Conservation (phyloP, 495 filamentous ascomycete species). For the Penicillium ochrochloron region DNA sequence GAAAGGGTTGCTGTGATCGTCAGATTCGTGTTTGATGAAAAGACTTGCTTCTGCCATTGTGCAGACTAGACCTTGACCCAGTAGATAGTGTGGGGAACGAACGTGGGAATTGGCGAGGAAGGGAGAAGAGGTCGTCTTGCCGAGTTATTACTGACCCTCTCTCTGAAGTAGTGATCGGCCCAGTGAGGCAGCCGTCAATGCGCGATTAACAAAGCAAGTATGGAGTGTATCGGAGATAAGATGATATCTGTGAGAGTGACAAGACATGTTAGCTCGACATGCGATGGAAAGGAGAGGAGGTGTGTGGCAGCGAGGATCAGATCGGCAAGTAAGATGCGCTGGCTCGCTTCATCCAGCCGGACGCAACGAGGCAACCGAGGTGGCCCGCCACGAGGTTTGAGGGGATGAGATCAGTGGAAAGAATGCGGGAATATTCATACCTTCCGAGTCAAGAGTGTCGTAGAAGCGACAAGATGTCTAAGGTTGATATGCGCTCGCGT, state of each 20-base stretch:
- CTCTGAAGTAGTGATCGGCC: constrained; percentile 16
- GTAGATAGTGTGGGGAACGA: constrained; percentile 1
- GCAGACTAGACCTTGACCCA: constrained; percentile 15
- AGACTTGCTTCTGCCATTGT: constrained; percentile 56
- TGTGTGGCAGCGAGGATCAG: constrained; percentile 1
- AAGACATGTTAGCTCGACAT: constrained; percentile 17
- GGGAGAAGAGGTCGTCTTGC: constrained; percentile 22
- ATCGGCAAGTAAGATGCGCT: constrained; percentile 20
- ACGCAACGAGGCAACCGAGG: constrained; percentile 22
- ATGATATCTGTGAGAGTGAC: constrained; percentile 13
- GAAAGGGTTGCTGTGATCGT: constrained; percentile 62
- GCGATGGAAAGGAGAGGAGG: neutral
- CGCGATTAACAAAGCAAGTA: constrained; percentile 11
- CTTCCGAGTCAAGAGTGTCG: constrained; percentile 2
- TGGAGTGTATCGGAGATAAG: constrained; percentile 8
- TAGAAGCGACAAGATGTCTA: neutral
- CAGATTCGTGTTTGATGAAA: constrained; percentile 79
- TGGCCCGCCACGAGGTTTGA: constrained; percentile 1
- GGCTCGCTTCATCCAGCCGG: constrained; percentile 13
- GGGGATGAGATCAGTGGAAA: neutral
- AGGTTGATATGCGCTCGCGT: constrained; percentile 2
- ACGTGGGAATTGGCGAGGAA: constrained; percentile 2
- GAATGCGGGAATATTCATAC: constrained; percentile 20
- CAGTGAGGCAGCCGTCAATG: constrained; percentile 21
- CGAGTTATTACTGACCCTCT: constrained; percentile 33